Evolutionary conservation across 176 grass and related monocot species (phyloP).

Genomic region (Panicum miliaceum): DNA sequence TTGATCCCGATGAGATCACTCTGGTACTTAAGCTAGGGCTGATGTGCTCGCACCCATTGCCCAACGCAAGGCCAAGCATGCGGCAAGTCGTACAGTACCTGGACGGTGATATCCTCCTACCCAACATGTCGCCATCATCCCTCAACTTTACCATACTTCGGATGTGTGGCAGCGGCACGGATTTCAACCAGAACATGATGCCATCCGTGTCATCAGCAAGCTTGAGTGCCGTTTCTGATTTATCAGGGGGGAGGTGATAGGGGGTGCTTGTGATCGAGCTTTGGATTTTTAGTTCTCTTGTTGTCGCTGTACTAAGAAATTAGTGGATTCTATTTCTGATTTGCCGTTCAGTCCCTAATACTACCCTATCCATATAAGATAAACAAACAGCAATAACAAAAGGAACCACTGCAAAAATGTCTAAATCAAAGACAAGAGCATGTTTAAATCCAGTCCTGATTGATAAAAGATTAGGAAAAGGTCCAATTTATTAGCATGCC

Average conservation of each 20-base stretch:
- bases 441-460: too few species aligned
- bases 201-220: not conserved
- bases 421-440: too few species aligned
- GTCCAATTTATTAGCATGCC: too few species aligned
- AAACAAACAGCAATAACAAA: too few species aligned
- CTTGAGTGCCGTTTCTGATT: conserved; percentile 19
- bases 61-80: conserved; percentile 51
- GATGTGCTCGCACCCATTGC: conserved; percentile 50
- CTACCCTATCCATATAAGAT: too few species aligned
- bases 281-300: not conserved
- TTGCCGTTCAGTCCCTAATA: too few species aligned
- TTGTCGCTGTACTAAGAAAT: not conserved
- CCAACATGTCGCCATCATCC: conserved; percentile 32
- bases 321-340: too few species aligned
- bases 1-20: conserved; percentile 21
- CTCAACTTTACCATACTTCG: conserved; percentile 10
- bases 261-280: too few species aligned
- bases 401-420: too few species aligned
- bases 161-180: conserved; percentile 9
- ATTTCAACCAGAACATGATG: not conserved
- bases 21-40: conserved; percentile 46
- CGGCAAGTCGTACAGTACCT: conserved; percentile 49
- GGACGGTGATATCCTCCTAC: conserved; percentile 27
- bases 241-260: conserved; percentile 40
- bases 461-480: not conserved